phyloP scores from a whole-genome alignment of 805 yeast genomes.

The Tetrapisispora taiwanensis region DNA sequence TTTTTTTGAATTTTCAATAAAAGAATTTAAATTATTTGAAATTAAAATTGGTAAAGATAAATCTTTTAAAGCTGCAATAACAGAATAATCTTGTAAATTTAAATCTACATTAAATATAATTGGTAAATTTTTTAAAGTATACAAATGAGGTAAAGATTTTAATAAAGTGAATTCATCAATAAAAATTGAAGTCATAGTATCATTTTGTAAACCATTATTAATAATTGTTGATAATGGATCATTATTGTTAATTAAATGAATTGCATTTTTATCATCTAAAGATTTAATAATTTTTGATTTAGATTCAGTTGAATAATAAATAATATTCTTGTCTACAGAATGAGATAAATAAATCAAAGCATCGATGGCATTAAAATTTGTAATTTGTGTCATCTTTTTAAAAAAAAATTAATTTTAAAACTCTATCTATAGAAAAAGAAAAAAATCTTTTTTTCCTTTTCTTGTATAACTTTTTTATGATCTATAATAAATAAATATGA shows the following conservation, averaged over 20 bases:
- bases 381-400: not conserved
- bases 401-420: not conserved
- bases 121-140: conserved; percentile 31
- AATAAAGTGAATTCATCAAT: conserved; percentile 46
- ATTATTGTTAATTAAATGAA: conserved; percentile 18
- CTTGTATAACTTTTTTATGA: too few relatives aligned
- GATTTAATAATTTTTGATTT: conserved; percentile 8
- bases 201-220: conserved; percentile 9
- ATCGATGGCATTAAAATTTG: not conserved
- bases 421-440: not conserved
- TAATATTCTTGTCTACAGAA: conserved; percentile 1
- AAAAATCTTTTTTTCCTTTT: too few relatives aligned
- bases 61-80: conserved; percentile 65
- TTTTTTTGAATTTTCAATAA: conserved; percentile 43
- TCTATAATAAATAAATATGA: too few relatives aligned
- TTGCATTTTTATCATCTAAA: conserved; percentile 7
- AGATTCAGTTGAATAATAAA: conserved; percentile 17
- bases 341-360: not conserved
- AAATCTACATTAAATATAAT: conserved; percentile 56
- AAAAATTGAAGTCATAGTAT: conserved; percentile 36
- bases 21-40: conserved; percentile 50
- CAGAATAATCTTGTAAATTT: conserved; percentile 52
- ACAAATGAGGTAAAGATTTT: conserved; percentile 49
- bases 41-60: conserved; percentile 53
- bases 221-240: conserved; percentile 26